Conservation (phyloP, 306 rosid genomes). For the Malus sieversii region DNA sequence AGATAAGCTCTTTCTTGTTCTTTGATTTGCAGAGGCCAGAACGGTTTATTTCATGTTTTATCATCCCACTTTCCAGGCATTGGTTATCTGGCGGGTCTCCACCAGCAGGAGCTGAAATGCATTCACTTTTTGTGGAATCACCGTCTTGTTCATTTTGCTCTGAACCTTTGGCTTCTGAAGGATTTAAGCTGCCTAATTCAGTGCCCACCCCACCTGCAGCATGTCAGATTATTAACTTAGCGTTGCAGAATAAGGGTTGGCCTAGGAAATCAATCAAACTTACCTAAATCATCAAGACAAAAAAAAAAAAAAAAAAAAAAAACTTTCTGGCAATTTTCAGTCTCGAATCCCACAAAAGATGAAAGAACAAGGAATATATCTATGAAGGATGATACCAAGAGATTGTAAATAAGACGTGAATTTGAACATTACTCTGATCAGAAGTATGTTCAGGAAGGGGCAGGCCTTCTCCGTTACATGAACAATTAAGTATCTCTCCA, state of each 20-base stretch:
- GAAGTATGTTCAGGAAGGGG: slow-evolving; percentile 10
- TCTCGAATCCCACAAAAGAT: background rate
- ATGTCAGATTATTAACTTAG: slow-evolving; percentile 9
- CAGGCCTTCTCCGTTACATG: slow-evolving; percentile 17
- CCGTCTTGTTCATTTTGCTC: slow-evolving; percentile 30
- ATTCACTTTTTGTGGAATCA: slow-evolving; percentile 20
- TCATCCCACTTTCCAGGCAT: slow-evolving; percentile 20
- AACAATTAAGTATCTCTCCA: slow-evolving; percentile 22
- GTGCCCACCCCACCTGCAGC: slow-evolving; percentile 18
- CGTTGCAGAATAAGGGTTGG: slow-evolving; percentile 2
- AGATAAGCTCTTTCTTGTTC: slow-evolving; percentile 35
- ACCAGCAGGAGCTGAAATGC: slow-evolving; percentile 16
- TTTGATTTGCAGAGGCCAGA: slow-evolving; percentile 20
- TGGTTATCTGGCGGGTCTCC: slow-evolving; percentile 14
- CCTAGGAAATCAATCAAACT: background rate
- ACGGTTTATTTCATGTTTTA: slow-evolving; percentile 19
- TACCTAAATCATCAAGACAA: background rate
- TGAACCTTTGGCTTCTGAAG: slow-evolving; percentile 8
- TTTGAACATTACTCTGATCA: slow-evolving; percentile 28
- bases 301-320: background rate
- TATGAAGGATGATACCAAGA: background rate
- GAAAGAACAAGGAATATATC: background rate
- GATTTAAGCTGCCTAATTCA: slow-evolving; percentile 23
- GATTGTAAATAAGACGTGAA: background rate
- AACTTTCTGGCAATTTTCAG: background rate